Base-by-base conservation (phyloP, 1,284 basidiomycete species). In the Limonomyces culmigenus region DNA sequence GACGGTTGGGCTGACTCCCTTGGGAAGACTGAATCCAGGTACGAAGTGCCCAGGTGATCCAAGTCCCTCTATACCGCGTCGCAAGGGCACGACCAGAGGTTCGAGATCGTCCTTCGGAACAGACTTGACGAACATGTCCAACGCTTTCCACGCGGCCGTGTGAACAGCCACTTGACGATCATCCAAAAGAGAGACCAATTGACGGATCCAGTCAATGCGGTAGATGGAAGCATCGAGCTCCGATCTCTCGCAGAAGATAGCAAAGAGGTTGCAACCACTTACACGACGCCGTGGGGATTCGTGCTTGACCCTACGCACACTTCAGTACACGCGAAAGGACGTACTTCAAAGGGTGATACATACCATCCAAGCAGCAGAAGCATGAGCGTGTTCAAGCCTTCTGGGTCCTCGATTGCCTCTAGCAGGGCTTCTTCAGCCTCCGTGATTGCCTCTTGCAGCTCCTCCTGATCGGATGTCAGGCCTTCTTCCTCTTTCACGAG, bases 151-250 rank as follows among this genome's bases (percentile, higher is more conserved):
- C 1, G 92, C 87, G 0, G 81, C 78, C 2, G 73, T 77, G 46
- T 93, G 78, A 4, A 97, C 88, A 0, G 60, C 53, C 2, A 72
- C 62, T 41, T 77, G 67, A 5, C 62, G 56, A 50, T 97, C 93
- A 47, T 93, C 92, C 41, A 96, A 65, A 3, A 87, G 60, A 0
- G 86, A 72, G 3, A 98, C 64, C 12, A 98, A 67, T 47, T 91
- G 86, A n/a, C 92, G 78, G 40, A 98, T 72, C 89, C 92, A 97
- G 55, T 97, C 91, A 38, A 91, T 64, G 13, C 84, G 74, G 55
- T 97, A 98, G 13, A 88, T 53, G 0, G 80, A 75, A 0, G 73
- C 68, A 50, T 95, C 89, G 29, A 85, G 59, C 32, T 77, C 68
- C 3, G 80, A 80, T 37, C 73, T 76, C 47, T 86, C 73, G 50